phyloP scores from a whole-genome alignment of 345 rosid genomes.

The Mercurialis annua region DNA sequence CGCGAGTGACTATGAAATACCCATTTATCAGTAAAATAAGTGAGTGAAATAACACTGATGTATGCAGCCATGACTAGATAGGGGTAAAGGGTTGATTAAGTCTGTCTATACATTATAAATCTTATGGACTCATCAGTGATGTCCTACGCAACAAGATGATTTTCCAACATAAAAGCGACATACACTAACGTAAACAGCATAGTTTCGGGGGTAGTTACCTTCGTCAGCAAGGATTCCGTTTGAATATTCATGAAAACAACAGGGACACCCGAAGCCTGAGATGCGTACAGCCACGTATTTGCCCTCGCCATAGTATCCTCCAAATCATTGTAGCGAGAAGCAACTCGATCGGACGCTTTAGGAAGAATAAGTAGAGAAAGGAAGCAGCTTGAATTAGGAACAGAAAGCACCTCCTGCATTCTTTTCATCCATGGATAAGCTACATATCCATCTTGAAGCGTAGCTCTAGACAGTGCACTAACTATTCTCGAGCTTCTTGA shows the following conservation, averaged over 20 bases:
- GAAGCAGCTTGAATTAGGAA: constrained; percentile 78
- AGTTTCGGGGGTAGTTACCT: constrained; percentile 40
- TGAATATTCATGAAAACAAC: constrained; percentile 84
- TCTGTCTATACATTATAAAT: too few species aligned
- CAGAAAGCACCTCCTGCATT: constrained; percentile 60
- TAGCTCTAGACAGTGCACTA: constrained; percentile 60
- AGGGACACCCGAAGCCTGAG: constrained; percentile 80
- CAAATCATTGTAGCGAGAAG: constrained; percentile 80
- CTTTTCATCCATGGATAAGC: constrained; percentile 75
- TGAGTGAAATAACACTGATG: too few species aligned
- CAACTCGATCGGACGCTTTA: constrained; percentile 65
- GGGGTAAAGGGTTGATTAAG: too few species aligned
- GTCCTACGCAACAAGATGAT: too few species aligned
- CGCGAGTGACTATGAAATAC: too few species aligned
- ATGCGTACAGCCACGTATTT: constrained; percentile 77
- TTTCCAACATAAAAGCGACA: too few species aligned
- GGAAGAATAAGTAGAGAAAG: constrained; percentile 90
- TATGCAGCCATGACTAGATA: too few species aligned
- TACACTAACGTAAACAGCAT: too few species aligned
- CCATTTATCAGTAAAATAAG: too few species aligned
- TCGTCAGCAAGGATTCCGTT: constrained; percentile 88
- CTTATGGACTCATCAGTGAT: too few species aligned
- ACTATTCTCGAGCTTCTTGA: constrained; percentile 78
- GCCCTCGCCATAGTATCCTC: constrained; percentile 98
- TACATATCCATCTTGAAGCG: constrained; percentile 92